These are phyloP conservation scores for Candida stauntonica DNA, from an alignment of 805 yeast genomes.

Conservation along the genomic window DNA sequence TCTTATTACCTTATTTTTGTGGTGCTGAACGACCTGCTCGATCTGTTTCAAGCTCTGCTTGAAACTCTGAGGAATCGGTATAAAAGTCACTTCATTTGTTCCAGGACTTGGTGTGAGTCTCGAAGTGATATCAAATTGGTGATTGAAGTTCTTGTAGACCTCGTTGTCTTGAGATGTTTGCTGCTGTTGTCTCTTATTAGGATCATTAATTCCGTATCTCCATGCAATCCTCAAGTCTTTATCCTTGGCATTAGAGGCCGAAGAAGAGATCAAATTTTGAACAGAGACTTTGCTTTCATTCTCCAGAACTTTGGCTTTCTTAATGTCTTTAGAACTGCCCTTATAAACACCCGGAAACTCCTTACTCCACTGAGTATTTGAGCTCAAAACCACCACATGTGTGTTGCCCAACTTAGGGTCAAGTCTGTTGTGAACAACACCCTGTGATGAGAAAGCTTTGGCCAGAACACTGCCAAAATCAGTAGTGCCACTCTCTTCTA, in stretches of 20 bases:
- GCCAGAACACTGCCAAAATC: constrained; percentile 74
- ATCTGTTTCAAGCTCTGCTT: constrained; percentile 37
- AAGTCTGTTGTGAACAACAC: constrained; percentile 59
- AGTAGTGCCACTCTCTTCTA: constrained; percentile 85
- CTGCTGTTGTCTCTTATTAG: constrained; percentile 24
- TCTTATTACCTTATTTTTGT: constrained; percentile 49
- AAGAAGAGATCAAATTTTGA: constrained; percentile 47
- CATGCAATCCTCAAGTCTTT: constrained; percentile 83
- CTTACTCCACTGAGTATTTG: constrained; percentile 53
- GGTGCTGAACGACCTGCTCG: constrained; percentile 37
- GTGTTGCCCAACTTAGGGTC: constrained; percentile 40
- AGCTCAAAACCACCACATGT: constrained; percentile 62
- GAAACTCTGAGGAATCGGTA: constrained; percentile 36
- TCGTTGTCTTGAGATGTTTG: constrained; percentile 26
- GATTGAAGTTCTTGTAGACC: constrained; percentile 48
- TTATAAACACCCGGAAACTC: constrained; percentile 75
- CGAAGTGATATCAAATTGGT: constrained; percentile 75
- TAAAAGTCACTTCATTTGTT: constrained; percentile 52
- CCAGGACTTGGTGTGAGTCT: constrained; percentile 64
- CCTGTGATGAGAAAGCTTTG: constrained; percentile 73
- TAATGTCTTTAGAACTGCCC: constrained; percentile 63
- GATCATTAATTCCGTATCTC: constrained; percentile 68
- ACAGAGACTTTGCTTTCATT: constrained; percentile 65
- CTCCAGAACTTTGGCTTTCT: constrained; percentile 50
- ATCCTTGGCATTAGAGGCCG: constrained; percentile 8